Evolutionary conservation across 169 alveolate species (phyloP), one percentile per base, ranked within the genome.

Genomic region (Cryptosporidium ubiquitum): DNA sequence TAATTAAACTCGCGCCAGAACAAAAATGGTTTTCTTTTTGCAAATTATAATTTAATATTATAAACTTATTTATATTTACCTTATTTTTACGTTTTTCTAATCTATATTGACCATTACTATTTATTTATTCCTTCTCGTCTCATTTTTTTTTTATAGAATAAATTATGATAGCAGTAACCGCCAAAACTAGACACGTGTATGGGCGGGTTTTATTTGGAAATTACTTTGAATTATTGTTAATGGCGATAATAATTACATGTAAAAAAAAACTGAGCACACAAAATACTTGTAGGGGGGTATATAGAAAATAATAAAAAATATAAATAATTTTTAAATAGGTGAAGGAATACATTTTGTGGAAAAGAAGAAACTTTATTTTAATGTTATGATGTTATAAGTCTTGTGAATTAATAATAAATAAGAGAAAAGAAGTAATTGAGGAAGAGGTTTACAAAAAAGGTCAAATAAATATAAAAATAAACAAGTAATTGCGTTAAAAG

Each of bases 151-250:
- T 64, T 29, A 2, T 29, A 18, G 2, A 31, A 23, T 73, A n/a
- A 55, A 6, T n/a, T n/a, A 18, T 16, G 9, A 2, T 5, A 55
- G 31, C 18, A 71, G 85, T 51, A 5, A 55, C 85, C 85, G 71
- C 85, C 85, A 29, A 52, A 52, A 52, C 66, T 51, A 51, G 57
- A 51, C 61, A 52, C 69, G 68, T 73, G 71, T 73, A 23, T 0
- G 7, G 70, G 85, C 85, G 85, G 85, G 85, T 18, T 73, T 73
- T 58, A 73, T 73, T 73, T 73, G 85, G 85, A 73, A 73, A 73
- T 18, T 73, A 52, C 29, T 52, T 37, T 18, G 18, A 49, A 73
- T 6, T 37, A 70, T 42, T 42, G 61, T 7, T 44, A 70, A 10
- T 71, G 68, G 69, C 68, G 85, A 58, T 23, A 55, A 29, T 55